These are phyloP conservation scores for Kurtzmaniella quercitrusa DNA, from an alignment of 1,139 yeast species.

Conservation along the genomic window DNA sequence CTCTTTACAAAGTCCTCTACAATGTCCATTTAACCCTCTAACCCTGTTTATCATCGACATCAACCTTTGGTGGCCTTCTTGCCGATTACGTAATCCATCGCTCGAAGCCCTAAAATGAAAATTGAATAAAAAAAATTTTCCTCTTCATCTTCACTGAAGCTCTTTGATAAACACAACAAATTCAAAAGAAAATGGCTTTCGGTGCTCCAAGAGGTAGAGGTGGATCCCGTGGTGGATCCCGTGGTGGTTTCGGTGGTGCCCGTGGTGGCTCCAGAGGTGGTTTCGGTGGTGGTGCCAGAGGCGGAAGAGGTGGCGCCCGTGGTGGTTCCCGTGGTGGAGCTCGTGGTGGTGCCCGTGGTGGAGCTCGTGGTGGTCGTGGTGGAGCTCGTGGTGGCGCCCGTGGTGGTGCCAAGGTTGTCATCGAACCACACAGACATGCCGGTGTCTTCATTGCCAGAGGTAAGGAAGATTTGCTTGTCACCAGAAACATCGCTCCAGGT, in stretches of 20 bases:
- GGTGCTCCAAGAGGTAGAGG: slow-evolving; percentile 44
- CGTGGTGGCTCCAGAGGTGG: slow-evolving; percentile 23
- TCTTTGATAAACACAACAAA: slow-evolving; percentile 1
- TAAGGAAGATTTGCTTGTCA: slow-evolving; percentile 95
- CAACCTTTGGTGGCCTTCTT: background rate
- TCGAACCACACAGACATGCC: slow-evolving; percentile 98
- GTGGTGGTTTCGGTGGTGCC: slow-evolving; percentile 30
- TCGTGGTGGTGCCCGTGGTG: slow-evolving; percentile 46
- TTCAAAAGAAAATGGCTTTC: slow-evolving; percentile 12
- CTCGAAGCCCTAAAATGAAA: background rate
- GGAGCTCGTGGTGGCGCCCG: slow-evolving; percentile 77
- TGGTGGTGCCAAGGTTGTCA: slow-evolving; percentile 91
- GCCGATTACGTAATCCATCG: background rate
- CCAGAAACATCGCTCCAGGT: slow-evolving; percentile 97
- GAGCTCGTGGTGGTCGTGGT: slow-evolving; percentile 63
- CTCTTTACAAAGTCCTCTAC: background rate
- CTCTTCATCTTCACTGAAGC: background rate
- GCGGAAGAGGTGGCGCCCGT: slow-evolving; percentile 41
- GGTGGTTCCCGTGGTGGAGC: slow-evolving; percentile 41
- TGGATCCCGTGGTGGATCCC: slow-evolving; percentile 22
- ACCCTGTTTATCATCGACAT: background rate
- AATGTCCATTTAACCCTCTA: no score
- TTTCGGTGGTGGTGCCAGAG: slow-evolving; percentile 29
- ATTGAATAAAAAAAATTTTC: background rate
- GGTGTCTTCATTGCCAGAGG: slow-evolving; percentile 99